Evolutionary conservation across 768 basidiomycete species (phyloP).

Genomic region (Boletus vermiculosoides): DNA sequence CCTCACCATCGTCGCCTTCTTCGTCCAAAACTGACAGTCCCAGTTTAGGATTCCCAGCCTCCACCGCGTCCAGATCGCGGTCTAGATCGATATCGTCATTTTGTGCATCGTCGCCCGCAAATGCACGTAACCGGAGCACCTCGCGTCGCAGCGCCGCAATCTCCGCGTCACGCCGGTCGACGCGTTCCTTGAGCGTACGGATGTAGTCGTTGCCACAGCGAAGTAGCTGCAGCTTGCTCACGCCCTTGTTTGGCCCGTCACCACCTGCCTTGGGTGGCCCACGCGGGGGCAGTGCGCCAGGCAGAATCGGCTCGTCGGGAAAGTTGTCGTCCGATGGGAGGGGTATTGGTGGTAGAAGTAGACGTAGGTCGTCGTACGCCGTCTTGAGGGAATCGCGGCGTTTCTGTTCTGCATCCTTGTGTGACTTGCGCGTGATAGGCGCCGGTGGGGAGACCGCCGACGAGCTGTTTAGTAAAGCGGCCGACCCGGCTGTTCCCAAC

Average conservation of each 20-base stretch:
- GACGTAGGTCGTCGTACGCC: slow-evolving; percentile 83
- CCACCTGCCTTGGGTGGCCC: slow-evolving; percentile 81
- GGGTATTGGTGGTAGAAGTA: slow-evolving; percentile 85
- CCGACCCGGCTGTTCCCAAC: slow-evolving; percentile 33
- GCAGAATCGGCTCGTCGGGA: slow-evolving; percentile 72
- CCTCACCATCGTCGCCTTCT: slow-evolving; percentile 34
- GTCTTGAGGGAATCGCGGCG: slow-evolving; percentile 95
- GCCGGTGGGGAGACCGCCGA: slow-evolving; percentile 34
- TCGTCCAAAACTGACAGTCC: slow-evolving; percentile 30
- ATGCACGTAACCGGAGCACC: slow-evolving; percentile 54
- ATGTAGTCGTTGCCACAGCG: slow-evolving; percentile 92
- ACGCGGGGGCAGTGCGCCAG: slow-evolving; percentile 86
- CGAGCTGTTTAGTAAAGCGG: slow-evolving; percentile 27
- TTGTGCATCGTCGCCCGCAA: slow-evolving; percentile 25
- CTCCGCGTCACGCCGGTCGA: slow-evolving; percentile 80
- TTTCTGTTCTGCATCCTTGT: slow-evolving; percentile 97
- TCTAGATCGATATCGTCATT: slow-evolving; percentile 27
- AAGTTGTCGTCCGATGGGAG: slow-evolving; percentile 72
- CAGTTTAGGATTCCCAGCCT: slow-evolving; percentile 20
- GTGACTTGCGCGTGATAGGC: slow-evolving; percentile 70
- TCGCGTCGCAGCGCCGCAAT: slow-evolving; percentile 66
- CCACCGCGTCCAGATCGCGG: slow-evolving; percentile 32
- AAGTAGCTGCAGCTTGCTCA: slow-evolving; percentile 90
- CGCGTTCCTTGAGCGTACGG: slow-evolving; percentile 67
- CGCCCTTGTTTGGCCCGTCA: slow-evolving; percentile 93